Base-by-base conservation (phyloP, 2,329 filamentous ascomycete species). In the Sporothrix protearum region DNA sequence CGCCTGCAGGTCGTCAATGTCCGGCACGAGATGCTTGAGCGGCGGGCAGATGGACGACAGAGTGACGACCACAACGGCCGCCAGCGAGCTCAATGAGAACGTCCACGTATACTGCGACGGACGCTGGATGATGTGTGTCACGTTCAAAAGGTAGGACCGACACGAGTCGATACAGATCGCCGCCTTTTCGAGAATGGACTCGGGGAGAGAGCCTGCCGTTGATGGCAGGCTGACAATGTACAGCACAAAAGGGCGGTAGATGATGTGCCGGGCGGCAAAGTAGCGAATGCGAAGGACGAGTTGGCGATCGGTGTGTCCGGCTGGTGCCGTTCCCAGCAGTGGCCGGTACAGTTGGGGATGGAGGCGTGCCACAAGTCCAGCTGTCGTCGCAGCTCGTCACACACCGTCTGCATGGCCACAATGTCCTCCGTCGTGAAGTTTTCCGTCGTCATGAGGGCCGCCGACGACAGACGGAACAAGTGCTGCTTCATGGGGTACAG, bases 101-200 rank as follows among this genome's bases (percentile, higher is more conserved):
- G 79, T 80, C 79, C 79, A 80, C 0, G 78, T 79, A 53, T 80
- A 80, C 33, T 76, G 77, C 49, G 77, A 78, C 7, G 77, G 79
- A 70, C 76, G 73, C 45, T 73, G 71, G 51, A 80, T 67, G 1
- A 79, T 76, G 30, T 75, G 53, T 2, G 76, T 76, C 3, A 77
- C 76, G 66, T 76, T 77, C 51, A 77, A 74, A 14, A 80, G 71
- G 67, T 79, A 80, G 10, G 72, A 71, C 45, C 78, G 73, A 55
- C 79, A 80, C 66, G 77, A 78, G 33, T 79, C 78, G 10, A 80
- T 76, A 53, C 79, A 79, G 0, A 80, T 28, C 1, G 72, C 74
- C 0, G 78, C 78, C 45, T 77, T 78, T 19, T 79, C 77, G 4
- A 78, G 12, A 25, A 79, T 76, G 6, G 73, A 71, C 12, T 74